phyloP scores from a whole-genome alignment of 2,329 filamentous ascomycete species.

The Penicillium polonicum region DNA sequence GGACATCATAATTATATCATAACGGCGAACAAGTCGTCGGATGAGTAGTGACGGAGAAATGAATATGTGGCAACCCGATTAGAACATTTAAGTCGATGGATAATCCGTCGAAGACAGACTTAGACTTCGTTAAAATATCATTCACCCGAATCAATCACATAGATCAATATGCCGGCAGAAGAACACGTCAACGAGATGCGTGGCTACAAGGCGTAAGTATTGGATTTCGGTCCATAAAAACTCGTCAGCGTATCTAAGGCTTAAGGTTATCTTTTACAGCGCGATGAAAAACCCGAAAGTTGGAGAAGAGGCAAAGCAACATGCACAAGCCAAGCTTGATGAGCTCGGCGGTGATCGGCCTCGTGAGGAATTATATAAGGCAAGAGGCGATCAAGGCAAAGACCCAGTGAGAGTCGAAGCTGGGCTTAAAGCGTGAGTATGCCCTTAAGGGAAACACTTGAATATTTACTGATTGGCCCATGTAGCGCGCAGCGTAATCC shows the following conservation, averaged over 20 bases:
- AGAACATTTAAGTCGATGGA: background rate
- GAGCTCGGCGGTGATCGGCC: background rate
- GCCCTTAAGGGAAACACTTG: too few species aligned
- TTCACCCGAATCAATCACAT: background rate
- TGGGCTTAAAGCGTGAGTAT: conserved; percentile 1
- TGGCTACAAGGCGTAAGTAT: conserved; percentile 3
- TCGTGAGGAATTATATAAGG: background rate
- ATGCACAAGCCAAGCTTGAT: background rate
- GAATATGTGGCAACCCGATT: background rate
- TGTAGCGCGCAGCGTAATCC: conserved; percentile 1
- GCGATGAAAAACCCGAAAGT: background rate
- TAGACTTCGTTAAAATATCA: background rate
- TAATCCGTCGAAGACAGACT: background rate
- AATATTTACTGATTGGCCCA: background rate
- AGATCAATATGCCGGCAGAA: background rate
- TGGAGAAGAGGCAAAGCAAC: background rate
- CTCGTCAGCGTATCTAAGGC: background rate
- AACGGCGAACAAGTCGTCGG: background rate
- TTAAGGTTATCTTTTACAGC: background rate
- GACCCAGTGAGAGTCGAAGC: background rate
- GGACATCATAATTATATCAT: background rate
- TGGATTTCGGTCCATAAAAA: background rate
- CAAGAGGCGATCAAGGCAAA: background rate
- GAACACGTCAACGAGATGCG: background rate
- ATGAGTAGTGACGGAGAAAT: background rate